These are phyloP conservation scores for Coccomyxa sp. DNA, from an alignment of 139 green algal species.

Conservation along the genomic window DNA sequence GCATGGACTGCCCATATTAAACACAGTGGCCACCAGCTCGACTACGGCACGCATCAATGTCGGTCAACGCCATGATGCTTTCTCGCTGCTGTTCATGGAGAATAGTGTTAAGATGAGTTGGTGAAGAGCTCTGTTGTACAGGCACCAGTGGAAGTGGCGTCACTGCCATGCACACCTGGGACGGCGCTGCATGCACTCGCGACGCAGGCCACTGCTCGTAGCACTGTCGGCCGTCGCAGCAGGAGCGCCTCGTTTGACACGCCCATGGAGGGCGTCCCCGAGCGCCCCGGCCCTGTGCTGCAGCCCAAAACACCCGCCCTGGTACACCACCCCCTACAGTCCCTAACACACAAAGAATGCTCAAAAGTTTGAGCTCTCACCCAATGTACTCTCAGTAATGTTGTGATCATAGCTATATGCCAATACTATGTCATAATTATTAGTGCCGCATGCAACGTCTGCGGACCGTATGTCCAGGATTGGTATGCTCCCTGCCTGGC, in stretches of 20 bases:
- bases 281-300: conserved; percentile 11
- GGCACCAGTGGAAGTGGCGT: neutral
- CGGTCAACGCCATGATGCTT: neutral
- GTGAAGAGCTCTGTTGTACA: neutral
- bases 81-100: neutral
- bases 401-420: too few relatives aligned
- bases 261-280: conserved; percentile 29
- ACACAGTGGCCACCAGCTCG: neutral
- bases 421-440: too few relatives aligned
- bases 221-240: neutral
- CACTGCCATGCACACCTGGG: neutral
- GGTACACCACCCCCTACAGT: neutral
- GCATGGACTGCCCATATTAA: too few relatives aligned
- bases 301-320: neutral
- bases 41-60: neutral
- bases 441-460: too few relatives aligned
- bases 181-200: too few relatives aligned
- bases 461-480: too few relatives aligned
- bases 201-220: neutral
- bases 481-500: too few relatives aligned
- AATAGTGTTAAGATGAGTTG: neutral
- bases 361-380: too few relatives aligned
- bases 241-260: conserved; percentile 6
- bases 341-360: too few relatives aligned
- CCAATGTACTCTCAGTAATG: too few relatives aligned